Base-by-base conservation (phyloP, 106 monocot genomes). In the Dactylorhiza incarnata region DNA sequence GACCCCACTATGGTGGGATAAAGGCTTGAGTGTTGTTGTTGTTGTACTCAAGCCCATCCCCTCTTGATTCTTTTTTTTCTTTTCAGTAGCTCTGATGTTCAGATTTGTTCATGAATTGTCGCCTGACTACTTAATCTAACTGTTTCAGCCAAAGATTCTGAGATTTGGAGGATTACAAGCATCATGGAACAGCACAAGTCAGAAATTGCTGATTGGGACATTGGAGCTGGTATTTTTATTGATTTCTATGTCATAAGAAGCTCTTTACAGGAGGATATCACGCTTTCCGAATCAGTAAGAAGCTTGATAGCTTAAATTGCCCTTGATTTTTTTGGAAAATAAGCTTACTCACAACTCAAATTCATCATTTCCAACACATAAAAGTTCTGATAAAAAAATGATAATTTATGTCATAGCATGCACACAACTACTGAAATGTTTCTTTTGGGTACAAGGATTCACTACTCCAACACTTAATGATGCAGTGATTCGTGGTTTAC, bases 171-270 rank as follows among this genome's bases (percentile, higher is more conserved):
- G 56, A 82, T 91, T n/a, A 79, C 87, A 75, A 84, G 85, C 70
- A 74, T 79, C 58, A 93, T 96, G 90, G 95, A 90, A 80, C 81
- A 79, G 15, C 81, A 90, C 81, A 90, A 87, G 65, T 80, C 86
- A 53, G 87, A 96, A 93, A 96, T 96, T 76, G 87, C 90, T 37
- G 86, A 96, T 72, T 93, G 93, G 93, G 93, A 96, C 68, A 58
- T 96, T 22, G 93, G 95, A 76, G 93, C 82, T 82, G 90, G 89
- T 82, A 87, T 96, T 69, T 96, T 89, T 75, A 84, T 96, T 65
- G 93, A 90, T 84, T 96, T 84, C 56, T 90, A 87, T 56, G 49
- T 58, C 45, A 49, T 93, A 71, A 85, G 54, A 78, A 85, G 73
- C 76, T 84, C 85, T 12, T 80, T 96, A 67, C 90, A 93, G 87